These are phyloP conservation scores for Haplosporangium sp. DNA, from an alignment of 371 early-diverging fungal genomes.

Conservation along the genomic window DNA sequence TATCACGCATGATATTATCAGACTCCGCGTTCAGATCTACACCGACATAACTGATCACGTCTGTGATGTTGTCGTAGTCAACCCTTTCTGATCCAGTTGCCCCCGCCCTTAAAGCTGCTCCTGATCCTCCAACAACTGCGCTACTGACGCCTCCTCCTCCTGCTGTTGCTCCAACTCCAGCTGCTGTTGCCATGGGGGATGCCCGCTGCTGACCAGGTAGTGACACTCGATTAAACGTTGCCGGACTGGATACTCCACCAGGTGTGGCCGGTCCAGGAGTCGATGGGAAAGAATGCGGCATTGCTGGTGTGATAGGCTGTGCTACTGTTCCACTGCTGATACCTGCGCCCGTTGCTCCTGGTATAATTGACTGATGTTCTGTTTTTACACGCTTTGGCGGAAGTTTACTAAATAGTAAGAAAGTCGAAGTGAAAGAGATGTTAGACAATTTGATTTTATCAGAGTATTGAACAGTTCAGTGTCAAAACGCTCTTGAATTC, in stretches of 20 bases:
- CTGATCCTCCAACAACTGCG: conserved; percentile 15
- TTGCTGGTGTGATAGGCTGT: conserved; percentile 8
- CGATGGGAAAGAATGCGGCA: conserved; percentile 17
- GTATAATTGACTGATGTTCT: conserved; percentile 20
- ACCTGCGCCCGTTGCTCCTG: conserved; percentile 6
- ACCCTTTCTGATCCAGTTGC: conserved; percentile 54
- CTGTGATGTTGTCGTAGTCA: conserved; percentile 76
- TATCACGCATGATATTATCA: conserved; percentile 58
- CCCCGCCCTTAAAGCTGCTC: neutral
- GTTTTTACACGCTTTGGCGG: conserved; percentile 37
- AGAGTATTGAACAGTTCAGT: neutral
- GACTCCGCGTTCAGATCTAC: conserved; percentile 74
- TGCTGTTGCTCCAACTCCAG: conserved; percentile 8
- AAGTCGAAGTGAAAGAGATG: conserved; percentile 3
- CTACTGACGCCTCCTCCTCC: neutral
- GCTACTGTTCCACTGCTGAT: conserved; percentile 6
- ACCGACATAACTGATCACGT: conserved; percentile 90
- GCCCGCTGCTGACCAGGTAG: conserved; percentile 44
- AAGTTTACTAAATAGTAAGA: conserved; percentile 14
- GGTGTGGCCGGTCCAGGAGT: conserved; percentile 30
- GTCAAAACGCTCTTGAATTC: neutral
- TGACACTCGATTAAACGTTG: conserved; percentile 32
- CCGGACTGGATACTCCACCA: conserved; percentile 17
- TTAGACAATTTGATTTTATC: conserved; percentile 4
- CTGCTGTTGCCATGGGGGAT: neutral